Conservation (phyloP, 106 monocot species). For the Dendrobium officinale region DNA sequence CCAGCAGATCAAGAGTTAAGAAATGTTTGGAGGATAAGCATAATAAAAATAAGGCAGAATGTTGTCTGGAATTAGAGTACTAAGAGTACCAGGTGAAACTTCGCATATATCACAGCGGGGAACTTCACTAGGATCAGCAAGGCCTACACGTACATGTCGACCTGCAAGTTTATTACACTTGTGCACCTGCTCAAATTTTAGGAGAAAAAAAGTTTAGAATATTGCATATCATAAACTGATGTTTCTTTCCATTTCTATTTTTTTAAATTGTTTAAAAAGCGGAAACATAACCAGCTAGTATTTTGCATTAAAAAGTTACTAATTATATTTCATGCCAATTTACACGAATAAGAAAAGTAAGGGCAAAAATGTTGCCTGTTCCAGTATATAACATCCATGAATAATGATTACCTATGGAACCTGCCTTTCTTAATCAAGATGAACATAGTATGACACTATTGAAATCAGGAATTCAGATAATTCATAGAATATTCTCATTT, state of each 20-base stretch:
- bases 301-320: no score
- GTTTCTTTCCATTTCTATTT: not conserved
- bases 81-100: conserved; percentile 68
- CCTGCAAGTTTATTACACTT: conserved; percentile 97
- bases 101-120: conserved; percentile 90
- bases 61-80: not conserved
- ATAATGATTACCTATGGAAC: not conserved
- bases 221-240: not conserved
- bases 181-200: conserved; percentile 53
- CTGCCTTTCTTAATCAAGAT: no score
- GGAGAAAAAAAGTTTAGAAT: not conserved
- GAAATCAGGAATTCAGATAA: not conserved
- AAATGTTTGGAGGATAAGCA: not conserved
- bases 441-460: not conserved
- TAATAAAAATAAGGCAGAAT: not conserved
- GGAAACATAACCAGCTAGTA: not conserved
- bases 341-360: no score
- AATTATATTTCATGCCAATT: no score
- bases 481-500: not conserved
- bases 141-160: conserved; percentile 88
- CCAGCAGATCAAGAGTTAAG: conserved; percentile 11
- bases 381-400: not conserved
- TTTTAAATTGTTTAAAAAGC: not conserved
- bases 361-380: not conserved
- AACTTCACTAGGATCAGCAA: conserved; percentile 76